Conservation (phyloP, 208 protist species). For the Trichomonas gallinae region DNA sequence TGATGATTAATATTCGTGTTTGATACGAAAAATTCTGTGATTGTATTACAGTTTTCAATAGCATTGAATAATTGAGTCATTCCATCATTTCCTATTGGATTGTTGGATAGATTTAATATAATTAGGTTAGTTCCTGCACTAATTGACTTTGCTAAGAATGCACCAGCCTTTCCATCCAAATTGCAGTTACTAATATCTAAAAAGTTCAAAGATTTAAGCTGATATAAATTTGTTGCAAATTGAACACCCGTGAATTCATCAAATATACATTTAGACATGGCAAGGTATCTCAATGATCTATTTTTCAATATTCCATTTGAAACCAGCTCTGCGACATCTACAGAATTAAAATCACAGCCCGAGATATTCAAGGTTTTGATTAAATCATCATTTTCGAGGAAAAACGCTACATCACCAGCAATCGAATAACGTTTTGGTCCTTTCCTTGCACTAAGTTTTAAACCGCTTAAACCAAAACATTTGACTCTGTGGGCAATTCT, state of each 20-base stretch:
- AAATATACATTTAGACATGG: no score
- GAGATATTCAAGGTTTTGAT: background rate
- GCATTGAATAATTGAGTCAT: background rate
- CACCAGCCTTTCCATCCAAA: background rate
- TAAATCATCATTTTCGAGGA: background rate
- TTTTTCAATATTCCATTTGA: background rate
- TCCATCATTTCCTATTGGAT: background rate
- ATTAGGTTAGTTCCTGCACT: background rate
- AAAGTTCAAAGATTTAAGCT: background rate
- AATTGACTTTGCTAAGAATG: background rate
- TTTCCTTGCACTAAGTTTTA: background rate
- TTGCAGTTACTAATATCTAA: background rate
- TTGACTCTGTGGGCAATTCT: background rate
- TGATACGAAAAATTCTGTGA: background rate
- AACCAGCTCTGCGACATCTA: background rate
- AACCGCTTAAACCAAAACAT: background rate
- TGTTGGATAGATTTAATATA: background rate
- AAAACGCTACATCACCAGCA: background rate
- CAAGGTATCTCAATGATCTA: background rate
- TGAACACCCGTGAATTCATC: background rate
- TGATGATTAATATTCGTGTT: background rate
- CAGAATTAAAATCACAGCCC: background rate
- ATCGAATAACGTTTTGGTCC: background rate
- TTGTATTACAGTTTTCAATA: background rate
- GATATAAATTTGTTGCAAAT: background rate